These are phyloP conservation scores for Tolypocladium amazonense DNA, from an alignment of 2,329 filamentous ascomycete species.

Conservation along the genomic window DNA sequence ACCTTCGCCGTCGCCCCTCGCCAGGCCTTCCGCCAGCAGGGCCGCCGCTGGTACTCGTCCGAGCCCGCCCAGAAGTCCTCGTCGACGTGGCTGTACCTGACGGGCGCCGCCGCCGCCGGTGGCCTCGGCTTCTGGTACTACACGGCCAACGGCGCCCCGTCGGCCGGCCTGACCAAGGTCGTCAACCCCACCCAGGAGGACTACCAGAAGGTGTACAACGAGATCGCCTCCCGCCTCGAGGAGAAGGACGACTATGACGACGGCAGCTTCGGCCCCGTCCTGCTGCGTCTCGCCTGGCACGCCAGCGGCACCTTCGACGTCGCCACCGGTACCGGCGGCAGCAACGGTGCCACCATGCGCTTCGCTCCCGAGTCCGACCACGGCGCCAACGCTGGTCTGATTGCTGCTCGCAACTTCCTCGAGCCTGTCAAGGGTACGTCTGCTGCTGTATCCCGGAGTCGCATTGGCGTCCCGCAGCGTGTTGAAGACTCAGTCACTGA, in stretches of 20 bases:
- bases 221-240: constrained; percentile 67
- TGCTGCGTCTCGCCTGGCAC: constrained; percentile 90
- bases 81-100: constrained; percentile 42
- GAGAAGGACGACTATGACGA: constrained; percentile 95
- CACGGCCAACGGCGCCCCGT: constrained; percentile 39
- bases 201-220: constrained; percentile 93
- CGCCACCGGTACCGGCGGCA: constrained; percentile 78
- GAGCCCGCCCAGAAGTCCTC: constrained; percentile 45
- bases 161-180: constrained; percentile 39
- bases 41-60: constrained; percentile 71
- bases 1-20: constrained; percentile 50
- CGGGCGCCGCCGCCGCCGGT: constrained; percentile 47
- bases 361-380: constrained; percentile 83
- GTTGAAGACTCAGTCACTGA: constrained; percentile 18
- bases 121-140: constrained; percentile 59
- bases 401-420: constrained; percentile 80
- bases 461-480: neutral
- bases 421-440: constrained; percentile 73
- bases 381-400: constrained; percentile 86
- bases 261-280: constrained; percentile 86
- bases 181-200: constrained; percentile 73
- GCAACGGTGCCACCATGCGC: constrained; percentile 95
- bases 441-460: neutral
- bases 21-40: constrained; percentile 61
- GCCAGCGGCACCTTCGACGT: constrained; percentile 86